Conservation (phyloP, 177 flowering plant genomes). For the Telopea speciosissima region DNA sequence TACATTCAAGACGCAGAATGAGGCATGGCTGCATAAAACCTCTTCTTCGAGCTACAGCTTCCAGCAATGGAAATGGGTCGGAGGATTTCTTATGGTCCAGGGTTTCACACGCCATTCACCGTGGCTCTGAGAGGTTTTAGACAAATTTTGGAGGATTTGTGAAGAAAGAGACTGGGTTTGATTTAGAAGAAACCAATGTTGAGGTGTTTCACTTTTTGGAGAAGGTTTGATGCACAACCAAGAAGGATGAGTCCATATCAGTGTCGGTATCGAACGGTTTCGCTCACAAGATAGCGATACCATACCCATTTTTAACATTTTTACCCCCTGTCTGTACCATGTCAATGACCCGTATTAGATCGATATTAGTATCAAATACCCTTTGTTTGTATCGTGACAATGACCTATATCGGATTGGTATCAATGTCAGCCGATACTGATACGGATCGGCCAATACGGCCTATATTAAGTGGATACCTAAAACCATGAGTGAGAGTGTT, state of each 20-base stretch:
- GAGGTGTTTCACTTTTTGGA: constrained; percentile 30
- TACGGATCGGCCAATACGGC: no score
- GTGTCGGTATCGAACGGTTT: no score
- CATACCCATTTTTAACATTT: no score
- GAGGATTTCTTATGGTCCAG: constrained; percentile 42
- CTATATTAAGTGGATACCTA: no score
- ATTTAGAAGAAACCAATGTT: constrained; percentile 28
- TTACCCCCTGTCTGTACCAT: no score
- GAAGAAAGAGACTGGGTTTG: constrained; percentile 76
- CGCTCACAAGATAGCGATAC: no score
- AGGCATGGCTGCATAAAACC: constrained; percentile 23
- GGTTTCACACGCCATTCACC: constrained; percentile 36
- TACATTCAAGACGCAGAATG: constrained; percentile 16
- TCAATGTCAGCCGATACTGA: no score
- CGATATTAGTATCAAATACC: no score
- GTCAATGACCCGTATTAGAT: no score
- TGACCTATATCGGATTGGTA: no score
- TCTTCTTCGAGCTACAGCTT: constrained; percentile 32
- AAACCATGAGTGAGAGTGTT: constrained; percentile 63
- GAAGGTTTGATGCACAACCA: constrained; percentile 20
- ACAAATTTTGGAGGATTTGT: constrained; percentile 46
- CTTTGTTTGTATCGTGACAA: no score
- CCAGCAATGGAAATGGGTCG: constrained; percentile 33
- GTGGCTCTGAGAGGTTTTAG: constrained; percentile 50
- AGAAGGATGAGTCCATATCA: no score